These are phyloP conservation scores for Endotrypanum monterogeii DNA, from an alignment of 208 protist species.

Conservation along the genomic window DNA sequence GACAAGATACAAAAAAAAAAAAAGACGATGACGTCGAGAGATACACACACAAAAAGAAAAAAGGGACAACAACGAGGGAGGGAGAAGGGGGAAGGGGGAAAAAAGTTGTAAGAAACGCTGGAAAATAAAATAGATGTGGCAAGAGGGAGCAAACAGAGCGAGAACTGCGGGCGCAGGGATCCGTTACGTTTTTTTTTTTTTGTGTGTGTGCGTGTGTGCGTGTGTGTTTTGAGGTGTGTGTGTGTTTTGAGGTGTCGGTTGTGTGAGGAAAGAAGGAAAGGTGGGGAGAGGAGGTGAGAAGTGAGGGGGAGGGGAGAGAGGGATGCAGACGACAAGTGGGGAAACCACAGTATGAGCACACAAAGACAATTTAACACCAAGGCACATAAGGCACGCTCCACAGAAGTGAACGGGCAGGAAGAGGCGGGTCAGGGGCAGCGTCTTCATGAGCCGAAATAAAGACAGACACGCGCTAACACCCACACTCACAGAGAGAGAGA, in stretches of 20 bases:
- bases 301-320: not conserved
- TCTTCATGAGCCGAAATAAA: not conserved
- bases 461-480: not conserved
- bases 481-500: not conserved
- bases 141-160: conserved; percentile 10
- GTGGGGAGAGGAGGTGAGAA: not conserved
- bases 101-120: not conserved
- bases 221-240: not conserved
- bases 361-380: too few relatives aligned
- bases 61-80: not conserved
- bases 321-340: not conserved
- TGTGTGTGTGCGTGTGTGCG: not conserved
- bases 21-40: not conserved
- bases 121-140: not conserved
- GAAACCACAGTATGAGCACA: too few relatives aligned
- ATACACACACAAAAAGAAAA: not conserved
- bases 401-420: not conserved
- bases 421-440: not conserved
- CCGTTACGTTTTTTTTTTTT: not conserved
- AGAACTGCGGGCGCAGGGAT: not conserved
- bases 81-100: not conserved
- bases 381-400: too few relatives aligned
- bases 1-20: not conserved
- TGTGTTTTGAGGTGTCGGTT: not conserved
- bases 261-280: not conserved